Conservation (phyloP, 495 filamentous ascomycete species). For the Hyphodiscus hymeniophilus region DNA sequence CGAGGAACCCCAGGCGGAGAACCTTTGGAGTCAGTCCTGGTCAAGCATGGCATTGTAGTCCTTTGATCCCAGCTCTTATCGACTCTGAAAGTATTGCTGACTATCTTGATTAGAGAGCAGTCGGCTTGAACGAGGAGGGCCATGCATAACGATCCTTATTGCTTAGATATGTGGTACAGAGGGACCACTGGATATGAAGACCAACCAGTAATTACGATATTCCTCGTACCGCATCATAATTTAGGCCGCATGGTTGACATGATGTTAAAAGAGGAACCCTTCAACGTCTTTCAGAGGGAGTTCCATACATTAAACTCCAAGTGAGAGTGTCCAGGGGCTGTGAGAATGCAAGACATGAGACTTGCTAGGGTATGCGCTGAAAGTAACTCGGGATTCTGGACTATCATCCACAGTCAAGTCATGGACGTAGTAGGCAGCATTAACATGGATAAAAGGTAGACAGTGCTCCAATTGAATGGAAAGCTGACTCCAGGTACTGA, state of each 20-base stretch:
- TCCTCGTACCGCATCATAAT: constrained; percentile 21
- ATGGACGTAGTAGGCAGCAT: not conserved
- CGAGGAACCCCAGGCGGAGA: no score
- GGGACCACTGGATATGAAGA: constrained; percentile 17
- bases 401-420: not conserved
- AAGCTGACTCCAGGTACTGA: no score
- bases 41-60: no score
- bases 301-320: not conserved
- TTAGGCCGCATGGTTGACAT: constrained; percentile 12
- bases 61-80: not conserved
- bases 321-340: not conserved
- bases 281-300: not conserved
- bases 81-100: constrained; percentile 11
- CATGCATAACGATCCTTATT: constrained; percentile 12
- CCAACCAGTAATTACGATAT: constrained; percentile 16
- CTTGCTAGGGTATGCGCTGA: not conserved
- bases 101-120: constrained; percentile 16
- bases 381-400: not conserved
- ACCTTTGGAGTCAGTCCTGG: no score
- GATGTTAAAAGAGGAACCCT: constrained; percentile 19
- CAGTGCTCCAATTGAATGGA: no score
- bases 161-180: constrained; percentile 8
- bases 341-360: no score
- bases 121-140: constrained; percentile 17
- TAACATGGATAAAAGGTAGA: not conserved